Evolutionary conservation across 2,329 filamentous ascomycete genomes (phyloP), one percentile per base, ranked within the genome.

Genomic region (Hortaea sp.): DNA sequence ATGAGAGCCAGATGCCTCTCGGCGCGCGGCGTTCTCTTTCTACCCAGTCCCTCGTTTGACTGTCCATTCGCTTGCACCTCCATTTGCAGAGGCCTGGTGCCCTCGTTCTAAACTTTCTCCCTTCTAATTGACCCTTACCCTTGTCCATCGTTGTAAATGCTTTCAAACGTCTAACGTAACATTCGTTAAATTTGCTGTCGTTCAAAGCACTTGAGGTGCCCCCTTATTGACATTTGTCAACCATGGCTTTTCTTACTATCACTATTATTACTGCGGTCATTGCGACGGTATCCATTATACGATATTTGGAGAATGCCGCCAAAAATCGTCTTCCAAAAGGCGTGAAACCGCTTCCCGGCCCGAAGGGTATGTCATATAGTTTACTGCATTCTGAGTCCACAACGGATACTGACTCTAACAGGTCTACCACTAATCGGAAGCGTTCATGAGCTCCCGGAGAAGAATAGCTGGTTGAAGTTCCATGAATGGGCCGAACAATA

Each of bases 391-490:
- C 20, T 20, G 20, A 20, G 2, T 20, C 4, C 4, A 20, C 20
- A 4, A 35, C 32, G n/a, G 9, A 4, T 35, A 35, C 32, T 35
- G 32, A 35, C n/a, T n/a, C 9, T 35, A 9, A 35, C 29, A 71
- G 68, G 68, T 28, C 65, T 66, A 39, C 69, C 69, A 2, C 57
- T 70, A 39, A 55, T 71, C 35, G 69, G 69, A 31, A 67, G 63
- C 6, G 60, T 69, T 7, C 66, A 63, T 41, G 66, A 70, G 12
- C 59, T 71, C 4, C 69, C 68, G 28, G 65, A 68, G 39, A 66
- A 69, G 53, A 67, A 69, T 46, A 57, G 62, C 29, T 68, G 66
- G 54, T 63, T 71, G 51, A 70, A 69, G 45, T 71, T 71, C 41
- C 60, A 67, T n/a, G 65, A 70, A 37, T 71, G 68, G 69, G 63